A percentile compares a stretch with the other conserved stretches of the same genome.
These are phyloP conservation scores for Trichoderma citrinoviride DNA, from an alignment of 2,329 filamentous ascomycete species.

Conservation along the genomic window DNA sequence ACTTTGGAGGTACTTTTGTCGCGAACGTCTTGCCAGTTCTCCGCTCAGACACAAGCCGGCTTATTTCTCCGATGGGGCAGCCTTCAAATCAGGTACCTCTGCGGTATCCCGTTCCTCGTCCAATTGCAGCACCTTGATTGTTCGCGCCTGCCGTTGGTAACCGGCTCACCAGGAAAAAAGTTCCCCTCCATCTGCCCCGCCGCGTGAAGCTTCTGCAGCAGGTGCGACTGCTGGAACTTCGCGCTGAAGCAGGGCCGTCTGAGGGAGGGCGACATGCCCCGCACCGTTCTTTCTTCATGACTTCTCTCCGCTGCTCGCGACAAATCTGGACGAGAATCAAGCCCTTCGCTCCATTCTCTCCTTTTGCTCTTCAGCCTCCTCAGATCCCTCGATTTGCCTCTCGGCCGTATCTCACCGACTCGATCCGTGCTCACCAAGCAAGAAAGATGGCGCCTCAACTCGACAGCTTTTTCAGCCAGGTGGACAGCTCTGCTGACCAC, in stretches of 20 bases:
- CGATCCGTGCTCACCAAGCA: conserved; percentile 57
- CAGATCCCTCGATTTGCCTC: conserved; percentile 13
- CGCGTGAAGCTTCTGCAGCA: conserved; percentile 20
- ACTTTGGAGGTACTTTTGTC: not conserved
- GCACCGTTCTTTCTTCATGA: conserved; percentile 41
- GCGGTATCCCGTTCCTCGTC: not conserved
- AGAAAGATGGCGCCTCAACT: conserved; percentile 86
- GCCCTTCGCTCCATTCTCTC: conserved; percentile 24
- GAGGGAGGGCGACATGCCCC: conserved; percentile 43
- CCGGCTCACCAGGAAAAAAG: conserved; percentile 25
- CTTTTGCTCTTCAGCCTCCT: conserved; percentile 25
- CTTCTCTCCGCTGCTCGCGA: conserved; percentile 30
- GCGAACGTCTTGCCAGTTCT: not conserved
- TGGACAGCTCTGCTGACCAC: conserved; percentile 71
- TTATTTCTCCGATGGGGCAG: not conserved
- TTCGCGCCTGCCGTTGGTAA: conserved; percentile 30
- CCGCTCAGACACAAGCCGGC: not conserved
- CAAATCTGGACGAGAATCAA: conserved; percentile 23
- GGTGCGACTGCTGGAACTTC: conserved; percentile 12
- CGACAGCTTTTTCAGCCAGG: conserved; percentile 89
- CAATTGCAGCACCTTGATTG: no score
- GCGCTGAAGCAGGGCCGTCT: conserved; percentile 22
- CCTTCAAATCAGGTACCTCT: not conserved
- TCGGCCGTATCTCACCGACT: conserved; percentile 52
- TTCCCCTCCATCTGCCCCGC: conserved; percentile 19